Base-by-base conservation (phyloP, 2,329 filamentous ascomycete genomes). In the Monilinia fructigena region DNA sequence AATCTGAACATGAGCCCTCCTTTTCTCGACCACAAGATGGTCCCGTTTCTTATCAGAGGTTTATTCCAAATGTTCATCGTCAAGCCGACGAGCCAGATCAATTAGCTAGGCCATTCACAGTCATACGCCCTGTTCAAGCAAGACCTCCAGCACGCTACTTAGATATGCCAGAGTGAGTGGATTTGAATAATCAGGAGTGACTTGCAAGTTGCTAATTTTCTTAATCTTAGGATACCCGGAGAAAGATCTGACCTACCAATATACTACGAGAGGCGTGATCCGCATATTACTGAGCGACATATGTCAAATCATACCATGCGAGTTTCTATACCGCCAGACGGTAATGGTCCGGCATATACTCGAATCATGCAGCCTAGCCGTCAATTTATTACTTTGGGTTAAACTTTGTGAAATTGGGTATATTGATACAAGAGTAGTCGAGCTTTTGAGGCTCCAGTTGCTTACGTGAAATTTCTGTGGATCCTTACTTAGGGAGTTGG, bases 141-240 rank as follows among this genome's bases (percentile, higher is more conserved):
- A 72, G 70, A 66, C 71, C 74, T 70, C 72, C 72, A 48, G 45
- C 68, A n/a, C 66, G 65, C 60, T 71, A 72, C 64, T 35, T 66
- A 23, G 71, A 75, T 62, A 71, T 71, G 63, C 66, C 69, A 38
- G 65, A 69, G 74, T 75, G 72, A 74, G 73, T 73, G 20, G 16
- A 52, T 35, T 55, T 35, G 23, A 53, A 26, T 12, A 28, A 40
- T 31, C 12, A 31, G 53, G 12, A 11, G 14, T 35, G 23, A 26
- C n/a, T 28, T 65, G 63, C 48, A 45, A 55, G 58, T 59, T 67
- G 65, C 73, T 75, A 53, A 75, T 66, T 50, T 55, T 53, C 5
- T 65, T 48, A 4, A 23, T 6, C 35, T 35, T 53, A 73, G 72
- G 23, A 53, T 66, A 42, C 59, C 66, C 54, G 50, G 54, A 38